Conservation (phyloP, 192 early-diverging fungal genomes). For the Irineochytrium annulatum region DNA sequence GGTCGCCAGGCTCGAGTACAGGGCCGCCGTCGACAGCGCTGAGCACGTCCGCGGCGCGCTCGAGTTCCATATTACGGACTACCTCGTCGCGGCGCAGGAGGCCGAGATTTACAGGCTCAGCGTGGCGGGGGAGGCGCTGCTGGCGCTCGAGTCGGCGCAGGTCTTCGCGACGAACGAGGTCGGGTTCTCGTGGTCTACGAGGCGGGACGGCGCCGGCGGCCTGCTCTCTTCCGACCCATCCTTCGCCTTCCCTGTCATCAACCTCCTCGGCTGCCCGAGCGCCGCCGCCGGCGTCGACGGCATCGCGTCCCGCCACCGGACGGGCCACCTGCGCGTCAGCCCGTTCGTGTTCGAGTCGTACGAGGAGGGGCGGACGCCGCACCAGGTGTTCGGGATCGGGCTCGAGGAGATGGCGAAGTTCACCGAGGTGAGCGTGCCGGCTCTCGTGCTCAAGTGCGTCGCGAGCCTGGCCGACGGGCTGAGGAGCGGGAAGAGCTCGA, state of each 20-base stretch:
- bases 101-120: constrained; percentile 20
- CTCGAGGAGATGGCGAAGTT: constrained; percentile 20
- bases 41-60: constrained; percentile 35
- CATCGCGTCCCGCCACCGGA: constrained; percentile 22
- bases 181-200: background rate
- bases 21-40: constrained; percentile 14
- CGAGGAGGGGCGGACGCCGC: background rate
- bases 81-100: constrained; percentile 29
- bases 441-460: constrained; percentile 26
- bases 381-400: constrained; percentile 31
- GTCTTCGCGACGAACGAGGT: constrained; percentile 11
- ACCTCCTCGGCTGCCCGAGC: constrained; percentile 11
- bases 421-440: constrained; percentile 24
- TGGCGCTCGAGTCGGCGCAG: constrained; percentile 11
- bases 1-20: constrained; percentile 17
- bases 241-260: background rate
- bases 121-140: constrained; percentile 22
- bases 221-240: background rate
- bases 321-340: constrained; percentile 21
- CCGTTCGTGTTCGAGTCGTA: constrained; percentile 19
- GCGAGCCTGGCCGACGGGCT: constrained; percentile 22
- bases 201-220: background rate
- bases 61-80: constrained; percentile 39
- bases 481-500: constrained; percentile 2
- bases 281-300: constrained; percentile 15